These are phyloP conservation scores for Pezicula neosporulosa DNA, from an alignment of 2,329 filamentous ascomycete species.

Conservation along the genomic window DNA sequence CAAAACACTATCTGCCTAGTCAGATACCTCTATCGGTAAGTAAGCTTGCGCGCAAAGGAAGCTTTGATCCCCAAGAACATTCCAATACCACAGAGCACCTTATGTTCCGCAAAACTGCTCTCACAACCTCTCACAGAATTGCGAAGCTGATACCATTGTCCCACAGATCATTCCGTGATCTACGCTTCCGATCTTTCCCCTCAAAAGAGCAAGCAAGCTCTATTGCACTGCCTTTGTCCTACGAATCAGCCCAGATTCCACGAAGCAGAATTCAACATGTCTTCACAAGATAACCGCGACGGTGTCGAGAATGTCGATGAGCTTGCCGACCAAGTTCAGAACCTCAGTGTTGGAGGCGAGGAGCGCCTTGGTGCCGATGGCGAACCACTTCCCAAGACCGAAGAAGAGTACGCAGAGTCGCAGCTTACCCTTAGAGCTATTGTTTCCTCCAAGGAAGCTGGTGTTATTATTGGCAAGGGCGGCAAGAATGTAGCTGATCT, in stretches of 20 bases:
- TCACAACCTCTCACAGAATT: too few relatives aligned
- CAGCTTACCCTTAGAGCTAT: slow-evolving; percentile 95
- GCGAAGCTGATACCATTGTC: not conserved
- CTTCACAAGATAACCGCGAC: slow-evolving; percentile 27
- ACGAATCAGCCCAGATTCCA: not conserved
- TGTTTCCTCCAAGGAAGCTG: slow-evolving; percentile 97
- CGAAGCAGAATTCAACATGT: slow-evolving; percentile 18
- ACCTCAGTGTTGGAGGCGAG: slow-evolving; percentile 62
- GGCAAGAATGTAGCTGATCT: slow-evolving; percentile 98
- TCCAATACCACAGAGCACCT: too few relatives aligned
- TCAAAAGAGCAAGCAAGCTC: not conserved
- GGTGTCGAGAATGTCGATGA: slow-evolving; percentile 38
- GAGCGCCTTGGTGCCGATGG: slow-evolving; percentile 67
- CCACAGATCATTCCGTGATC: slow-evolving; percentile 5
- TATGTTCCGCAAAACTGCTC: too few relatives aligned
- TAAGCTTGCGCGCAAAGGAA: slow-evolving; percentile 4
- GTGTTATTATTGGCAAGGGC: slow-evolving; percentile 97
- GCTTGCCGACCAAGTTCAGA: slow-evolving; percentile 58
- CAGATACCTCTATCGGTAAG: slow-evolving; percentile 5
- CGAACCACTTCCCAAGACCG: slow-evolving; percentile 81
- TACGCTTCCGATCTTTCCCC: not conserved
- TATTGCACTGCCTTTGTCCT: not conserved
- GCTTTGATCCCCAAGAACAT: slow-evolving; percentile 1
- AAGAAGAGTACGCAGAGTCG: slow-evolving; percentile 92
- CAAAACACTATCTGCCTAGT: not conserved